phyloP scores from a whole-genome alignment of 192 early-diverging fungal species.

The Entomortierella parvispora region DNA sequence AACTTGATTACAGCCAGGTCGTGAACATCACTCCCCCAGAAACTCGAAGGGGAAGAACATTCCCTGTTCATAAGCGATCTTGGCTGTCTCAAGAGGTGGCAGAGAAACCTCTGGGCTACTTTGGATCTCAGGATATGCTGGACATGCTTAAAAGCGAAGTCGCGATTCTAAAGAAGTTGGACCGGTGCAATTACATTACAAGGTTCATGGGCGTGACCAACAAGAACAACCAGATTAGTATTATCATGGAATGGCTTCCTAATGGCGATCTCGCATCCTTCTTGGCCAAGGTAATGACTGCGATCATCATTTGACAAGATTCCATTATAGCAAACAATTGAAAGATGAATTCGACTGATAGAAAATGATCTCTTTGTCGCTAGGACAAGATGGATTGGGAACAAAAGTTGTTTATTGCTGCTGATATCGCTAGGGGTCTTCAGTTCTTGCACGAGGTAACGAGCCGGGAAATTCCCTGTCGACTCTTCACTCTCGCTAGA shows the following conservation, averaged over 20 bases:
- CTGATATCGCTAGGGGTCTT: constrained; percentile 39
- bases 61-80: constrained; percentile 48
- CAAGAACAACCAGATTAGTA: constrained; percentile 44
- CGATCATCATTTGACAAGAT: not conserved
- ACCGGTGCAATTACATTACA: constrained; percentile 45
- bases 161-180: constrained; percentile 51
- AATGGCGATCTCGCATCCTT: constrained; percentile 39
- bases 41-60: constrained; percentile 38
- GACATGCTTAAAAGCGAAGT: constrained; percentile 49
- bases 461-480: not conserved
- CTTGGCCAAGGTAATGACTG: constrained; percentile 19
- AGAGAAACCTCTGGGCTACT: constrained; percentile 44
- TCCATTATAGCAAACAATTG: not conserved
- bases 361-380: too few species aligned
- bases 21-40: constrained; percentile 27
- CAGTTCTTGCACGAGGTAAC: constrained; percentile 44
- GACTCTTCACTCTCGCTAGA: not conserved
- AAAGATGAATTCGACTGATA: not conserved
- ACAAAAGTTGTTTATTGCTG: constrained; percentile 37
- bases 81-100: constrained; percentile 48
- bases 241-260: constrained; percentile 52
- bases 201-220: constrained; percentile 51
- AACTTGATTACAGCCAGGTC: constrained; percentile 43
- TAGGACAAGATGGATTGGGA: constrained; percentile 47
- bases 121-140: constrained; percentile 49